Percentiles rank a stretch among this genome's conserved stretches.
Conservation (phyloP, 2,329 filamentous ascomycete species). For the Mollisia scopiformis region DNA sequence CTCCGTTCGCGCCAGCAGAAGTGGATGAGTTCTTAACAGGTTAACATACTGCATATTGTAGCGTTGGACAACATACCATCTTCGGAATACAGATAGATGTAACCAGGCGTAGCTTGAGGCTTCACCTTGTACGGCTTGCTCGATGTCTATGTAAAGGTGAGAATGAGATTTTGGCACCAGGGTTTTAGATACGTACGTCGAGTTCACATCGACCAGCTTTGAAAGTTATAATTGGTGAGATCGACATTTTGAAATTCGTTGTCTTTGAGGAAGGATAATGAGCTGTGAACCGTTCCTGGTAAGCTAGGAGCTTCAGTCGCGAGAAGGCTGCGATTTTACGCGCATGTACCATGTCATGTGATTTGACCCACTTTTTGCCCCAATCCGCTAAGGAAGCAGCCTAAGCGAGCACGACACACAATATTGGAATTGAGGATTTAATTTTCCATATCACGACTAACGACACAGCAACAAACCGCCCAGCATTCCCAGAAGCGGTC, state of each 20-base stretch:
- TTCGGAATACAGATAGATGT: constrained; percentile 90
- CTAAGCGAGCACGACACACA: too few species aligned
- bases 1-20: constrained; percentile 94
- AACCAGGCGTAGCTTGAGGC: constrained; percentile 74
- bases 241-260: constrained; percentile 65
- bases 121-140: constrained; percentile 71
- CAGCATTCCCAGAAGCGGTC: constrained; percentile 33
- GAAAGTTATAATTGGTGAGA: constrained; percentile 88
- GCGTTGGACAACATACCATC: constrained; percentile 63
- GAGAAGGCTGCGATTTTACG: not conserved
- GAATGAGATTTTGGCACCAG: not conserved
- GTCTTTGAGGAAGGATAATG: constrained; percentile 1
- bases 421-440: too few species aligned
- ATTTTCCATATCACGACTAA: constrained; percentile 25
- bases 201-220: constrained; percentile 90
- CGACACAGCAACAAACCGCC: constrained; percentile 32
- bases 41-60: constrained; percentile 4
- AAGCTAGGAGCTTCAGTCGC: not conserved
- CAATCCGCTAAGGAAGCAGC: not conserved
- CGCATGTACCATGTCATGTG: not conserved
- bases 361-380: not conserved
- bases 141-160: constrained; percentile 45
- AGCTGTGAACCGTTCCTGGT: not conserved
- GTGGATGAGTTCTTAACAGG: constrained; percentile 75
- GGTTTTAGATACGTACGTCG: constrained; percentile 63